These are phyloP conservation scores for Ulmus americana DNA, from an alignment of 331 rosid genomes.

Conservation along the genomic window DNA sequence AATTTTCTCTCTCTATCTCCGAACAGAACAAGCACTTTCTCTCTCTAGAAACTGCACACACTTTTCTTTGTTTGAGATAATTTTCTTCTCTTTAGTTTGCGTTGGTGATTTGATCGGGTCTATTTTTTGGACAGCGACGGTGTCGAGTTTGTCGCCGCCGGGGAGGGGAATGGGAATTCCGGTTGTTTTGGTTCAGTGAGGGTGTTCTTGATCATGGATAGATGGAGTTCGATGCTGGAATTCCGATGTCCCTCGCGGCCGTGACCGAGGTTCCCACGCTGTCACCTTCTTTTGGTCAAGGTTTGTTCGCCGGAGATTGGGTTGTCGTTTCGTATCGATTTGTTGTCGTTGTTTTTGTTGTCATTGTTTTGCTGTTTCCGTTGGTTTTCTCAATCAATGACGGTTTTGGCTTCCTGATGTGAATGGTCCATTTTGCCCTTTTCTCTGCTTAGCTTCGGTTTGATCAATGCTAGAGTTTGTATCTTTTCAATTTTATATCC, in stretches of 20 bases:
- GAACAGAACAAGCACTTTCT: neutral
- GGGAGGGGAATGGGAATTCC: constrained; percentile 34
- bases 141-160: neutral
- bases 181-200: constrained; percentile 36
- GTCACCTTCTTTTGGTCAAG: constrained; percentile 51
- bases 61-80: neutral
- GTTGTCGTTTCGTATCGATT: neutral
- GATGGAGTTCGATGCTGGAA: constrained; percentile 83
- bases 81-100: neutral
- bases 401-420: neutral
- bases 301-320: constrained; percentile 19
- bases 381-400: constrained; percentile 13
- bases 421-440: constrained; percentile 28
- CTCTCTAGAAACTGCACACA: neutral
- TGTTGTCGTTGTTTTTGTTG: neutral
- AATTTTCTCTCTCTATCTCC: constrained; percentile 25
- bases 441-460: neutral
- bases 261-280: constrained; percentile 51
- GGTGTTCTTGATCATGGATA: constrained; percentile 28
- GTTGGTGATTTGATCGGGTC: constrained; percentile 17
- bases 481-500: constrained; percentile 6
- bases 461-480: constrained; percentile 20
- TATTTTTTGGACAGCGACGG: constrained; percentile 1
- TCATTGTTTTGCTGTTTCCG: constrained; percentile 7
- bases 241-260: constrained; percentile 52